A percentile compares a stretch with the other conserved stretches of the same genome.
Evolutionary conservation across 192 early-diverging fungal genomes (phyloP).

Genomic region (Thamnidium elegans): DNA sequence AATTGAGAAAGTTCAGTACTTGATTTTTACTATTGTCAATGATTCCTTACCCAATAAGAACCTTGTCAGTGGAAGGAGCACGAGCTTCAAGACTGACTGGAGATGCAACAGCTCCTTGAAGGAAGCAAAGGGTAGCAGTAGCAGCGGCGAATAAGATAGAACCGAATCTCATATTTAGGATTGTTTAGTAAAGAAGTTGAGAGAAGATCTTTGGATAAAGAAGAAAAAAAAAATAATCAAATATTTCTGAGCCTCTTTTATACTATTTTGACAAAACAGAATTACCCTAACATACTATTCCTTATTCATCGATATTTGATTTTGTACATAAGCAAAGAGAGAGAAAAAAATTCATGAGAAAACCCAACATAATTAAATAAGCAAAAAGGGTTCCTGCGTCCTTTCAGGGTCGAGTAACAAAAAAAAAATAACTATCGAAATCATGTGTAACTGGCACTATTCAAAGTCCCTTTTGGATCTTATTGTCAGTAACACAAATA

Average conservation of each 20-base stretch:
- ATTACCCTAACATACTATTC: neutral
- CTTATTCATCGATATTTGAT: neutral
- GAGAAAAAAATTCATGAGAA: no score
- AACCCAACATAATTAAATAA: no score
- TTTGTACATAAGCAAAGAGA: neutral
- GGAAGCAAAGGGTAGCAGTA: constrained; percentile 3
- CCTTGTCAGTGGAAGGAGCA: constrained; percentile 10
- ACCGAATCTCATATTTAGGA: constrained; percentile 13
- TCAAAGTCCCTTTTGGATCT: no score
- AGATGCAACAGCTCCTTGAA: neutral
- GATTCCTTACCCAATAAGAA: constrained; percentile 18
- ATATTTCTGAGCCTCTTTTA: neutral
- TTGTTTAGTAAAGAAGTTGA: neutral
- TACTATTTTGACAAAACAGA: neutral
- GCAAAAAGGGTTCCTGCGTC: constrained; percentile 1
- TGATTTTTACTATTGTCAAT: neutral
- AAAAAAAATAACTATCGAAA: no score
- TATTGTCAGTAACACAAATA: no score
- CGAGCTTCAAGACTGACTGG: constrained; percentile 11
- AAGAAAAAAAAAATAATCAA: constrained; percentile 1
- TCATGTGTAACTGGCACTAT: no score
- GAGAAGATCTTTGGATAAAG: neutral
- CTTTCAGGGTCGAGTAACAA: constrained; percentile 11
- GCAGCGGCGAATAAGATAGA: constrained; percentile 8
- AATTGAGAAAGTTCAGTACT: neutral